Base-by-base conservation (phyloP, 306 rosid genomes). In the Lathyrus oleraceus region DNA sequence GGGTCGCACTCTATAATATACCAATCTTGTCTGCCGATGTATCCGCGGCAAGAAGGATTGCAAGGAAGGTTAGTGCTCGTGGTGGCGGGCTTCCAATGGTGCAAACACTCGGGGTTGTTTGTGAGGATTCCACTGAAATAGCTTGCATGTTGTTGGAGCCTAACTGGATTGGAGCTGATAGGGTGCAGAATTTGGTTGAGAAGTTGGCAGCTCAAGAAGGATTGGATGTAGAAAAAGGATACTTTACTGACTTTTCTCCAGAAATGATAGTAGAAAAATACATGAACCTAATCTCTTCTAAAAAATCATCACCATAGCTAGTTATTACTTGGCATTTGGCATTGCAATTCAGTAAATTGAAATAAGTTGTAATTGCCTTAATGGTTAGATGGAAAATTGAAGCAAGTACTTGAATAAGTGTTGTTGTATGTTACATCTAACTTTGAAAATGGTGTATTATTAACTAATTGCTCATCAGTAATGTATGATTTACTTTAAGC, bases 61-160 rank as follows among this genome's bases (percentile, higher is more conserved):
- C 98, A 15, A 70, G 88, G 69, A 78, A 67, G 89, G 97, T 88
- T 38, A 93, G 96, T 43, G 90, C 87, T 13, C 82, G 90, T n/a
- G 98, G 98, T 0, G 98, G 98, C 0, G 96, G 98, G 4, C 87
- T 90, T 16, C 98, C 97, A 1, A 81, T 84, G 0, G 97, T 90
- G 72, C 97, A 90, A 44, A 78, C 94, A 1, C 48, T 88, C 1
- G 90, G 69, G 4, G 81, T 90, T 38, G 77, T 82, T 60, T 95
- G 93, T 8, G 89, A 82, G 67, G 90, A 84, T 40, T 77, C 81
- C 2, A 79, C 85, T 6, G 96, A 88, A 83, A 83, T 88, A 45
- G 90, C 94, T 28, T 93, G 97, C 81, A 84, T 90, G 85, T 76
- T 93, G 57, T 67, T 90, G 73, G 96, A 90, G 79, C 96, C 97